Evolutionary conservation across 257 asterid species (phyloP), one percentile per base, ranked within the genome.

Genomic region (Nicotiana undulata): DNA sequence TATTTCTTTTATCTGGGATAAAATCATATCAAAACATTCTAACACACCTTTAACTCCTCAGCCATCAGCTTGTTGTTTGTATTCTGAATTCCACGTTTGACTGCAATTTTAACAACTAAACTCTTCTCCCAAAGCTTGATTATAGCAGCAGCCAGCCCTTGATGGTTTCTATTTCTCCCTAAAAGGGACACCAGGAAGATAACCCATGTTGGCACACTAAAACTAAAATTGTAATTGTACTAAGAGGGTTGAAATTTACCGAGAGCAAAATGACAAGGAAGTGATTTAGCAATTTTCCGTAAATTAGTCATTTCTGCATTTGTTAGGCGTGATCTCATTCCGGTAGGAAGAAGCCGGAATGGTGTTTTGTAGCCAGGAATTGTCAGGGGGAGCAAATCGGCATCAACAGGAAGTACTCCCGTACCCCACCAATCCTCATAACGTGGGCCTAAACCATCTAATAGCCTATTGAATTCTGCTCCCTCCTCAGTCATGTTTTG

Each of bases 391-490:
- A 95, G 99, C 83, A 89, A 88, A 89, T 95, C 99, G 80, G 98
- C 99, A 85, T 95, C 98, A 72, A 95, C 97, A 77, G 99, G 99
- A 86, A 92, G 97, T 64, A 93, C 87, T 67, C 99, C 99, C n/a
- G 95, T 95, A 79, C 99, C 99, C 99, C 99, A 95, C 99, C 99
- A 95, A 75, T 95, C 97, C 82, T 95, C 98, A 82, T 91, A 95
- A 56, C 98, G 92, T 81, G 97, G 98, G 63, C 98, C 99, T 85
- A 95, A 89, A 83, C 97, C 96, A 86, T 91, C 96, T 84, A 95
- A 89, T 61, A 92, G 85, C 72, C 65, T 82, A 84, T 87, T 89
- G 88, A 85, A 94, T 82, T 93, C 97, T 81, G 86, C 87, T 89
- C 91, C 98, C 84, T 90, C 96, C 84, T 82, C 92, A 5, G 97